phyloP scores from a whole-genome alignment of 352 stramenopile genomes.

The Globisporangium barbulae region DNA sequence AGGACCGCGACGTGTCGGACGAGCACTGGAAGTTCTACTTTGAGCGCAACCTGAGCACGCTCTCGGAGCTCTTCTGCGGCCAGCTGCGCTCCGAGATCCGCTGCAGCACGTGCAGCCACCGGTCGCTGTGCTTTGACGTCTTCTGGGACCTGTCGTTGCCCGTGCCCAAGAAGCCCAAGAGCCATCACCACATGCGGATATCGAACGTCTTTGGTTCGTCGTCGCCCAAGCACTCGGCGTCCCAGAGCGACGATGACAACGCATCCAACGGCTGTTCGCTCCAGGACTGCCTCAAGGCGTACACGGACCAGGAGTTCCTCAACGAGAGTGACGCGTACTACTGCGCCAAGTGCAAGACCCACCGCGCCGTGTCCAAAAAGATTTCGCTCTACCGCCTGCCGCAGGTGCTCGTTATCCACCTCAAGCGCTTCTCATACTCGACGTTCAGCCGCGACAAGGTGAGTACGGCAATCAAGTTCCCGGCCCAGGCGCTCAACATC shows the following conservation, averaged over 20 bases:
- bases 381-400: slow-evolving; percentile 77
- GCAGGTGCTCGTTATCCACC: slow-evolving; percentile 83
- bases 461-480: slow-evolving; percentile 60
- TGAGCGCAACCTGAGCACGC: slow-evolving; percentile 55
- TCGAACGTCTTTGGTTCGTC: slow-evolving; percentile 27
- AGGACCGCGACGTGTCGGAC: slow-evolving; percentile 62
- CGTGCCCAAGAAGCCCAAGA: slow-evolving; percentile 65
- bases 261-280: slow-evolving; percentile 32
- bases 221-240: slow-evolving; percentile 13
- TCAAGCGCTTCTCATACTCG: slow-evolving; percentile 88
- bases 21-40: slow-evolving; percentile 88
- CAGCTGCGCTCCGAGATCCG: slow-evolving; percentile 76
- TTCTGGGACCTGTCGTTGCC: slow-evolving; percentile 84
- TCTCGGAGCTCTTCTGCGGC: slow-evolving; percentile 83
- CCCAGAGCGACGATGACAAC: not conserved
- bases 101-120: slow-evolving; percentile 68
- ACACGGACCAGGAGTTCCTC: slow-evolving; percentile 67
- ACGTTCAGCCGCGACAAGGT: slow-evolving; percentile 79
- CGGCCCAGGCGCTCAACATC: slow-evolving; percentile 55
- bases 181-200: slow-evolving; percentile 27
- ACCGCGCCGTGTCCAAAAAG: slow-evolving; percentile 66
- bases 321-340: slow-evolving; percentile 69
- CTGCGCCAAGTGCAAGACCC: slow-evolving; percentile 68
- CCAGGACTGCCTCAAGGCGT: slow-evolving; percentile 67
- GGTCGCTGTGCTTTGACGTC: slow-evolving; percentile 79